phyloP scores from a whole-genome alignment of 2,329 filamentous ascomycete genomes.

The Neocucurbitaria cava region DNA sequence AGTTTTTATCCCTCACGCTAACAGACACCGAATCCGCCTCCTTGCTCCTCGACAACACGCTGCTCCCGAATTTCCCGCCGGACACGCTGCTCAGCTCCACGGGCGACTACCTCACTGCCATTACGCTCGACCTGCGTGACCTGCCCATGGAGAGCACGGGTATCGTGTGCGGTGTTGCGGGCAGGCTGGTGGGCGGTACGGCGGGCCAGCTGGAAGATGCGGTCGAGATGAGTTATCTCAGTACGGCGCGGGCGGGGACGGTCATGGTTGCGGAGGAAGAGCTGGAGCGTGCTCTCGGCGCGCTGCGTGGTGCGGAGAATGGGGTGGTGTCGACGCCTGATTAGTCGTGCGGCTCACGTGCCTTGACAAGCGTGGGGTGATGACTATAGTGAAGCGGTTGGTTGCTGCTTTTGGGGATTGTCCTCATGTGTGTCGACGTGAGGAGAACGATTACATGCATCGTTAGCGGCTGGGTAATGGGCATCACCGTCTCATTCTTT shows the following conservation, averaged over 20 bases:
- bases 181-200: conserved; percentile 77
- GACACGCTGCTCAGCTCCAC: conserved; percentile 79
- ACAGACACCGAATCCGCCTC: conserved; percentile 77
- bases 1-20: conserved; percentile 76
- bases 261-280: conserved; percentile 84
- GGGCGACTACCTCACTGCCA: conserved; percentile 77
- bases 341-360: background rate
- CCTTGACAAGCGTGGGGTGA: background rate
- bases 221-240: conserved; percentile 88
- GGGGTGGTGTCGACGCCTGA: conserved; percentile 29
- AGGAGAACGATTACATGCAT: too few species aligned
- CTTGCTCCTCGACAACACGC: conserved; percentile 72
- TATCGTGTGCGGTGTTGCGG: conserved; percentile 93
- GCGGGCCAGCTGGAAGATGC: conserved; percentile 41
- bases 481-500: too few species aligned
- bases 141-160: conserved; percentile 88
- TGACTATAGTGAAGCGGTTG: too few species aligned
- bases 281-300: conserved; percentile 74
- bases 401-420: too few species aligned
- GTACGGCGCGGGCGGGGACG: conserved; percentile 85
- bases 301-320: conserved; percentile 60
- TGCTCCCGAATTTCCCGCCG: conserved; percentile 63
- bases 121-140: conserved; percentile 83
- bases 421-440: background rate
- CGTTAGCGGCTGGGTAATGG: too few species aligned